phyloP scores from a whole-genome alignment of 2,329 filamentous ascomycete genomes.

The Hysterium pulicare region DNA sequence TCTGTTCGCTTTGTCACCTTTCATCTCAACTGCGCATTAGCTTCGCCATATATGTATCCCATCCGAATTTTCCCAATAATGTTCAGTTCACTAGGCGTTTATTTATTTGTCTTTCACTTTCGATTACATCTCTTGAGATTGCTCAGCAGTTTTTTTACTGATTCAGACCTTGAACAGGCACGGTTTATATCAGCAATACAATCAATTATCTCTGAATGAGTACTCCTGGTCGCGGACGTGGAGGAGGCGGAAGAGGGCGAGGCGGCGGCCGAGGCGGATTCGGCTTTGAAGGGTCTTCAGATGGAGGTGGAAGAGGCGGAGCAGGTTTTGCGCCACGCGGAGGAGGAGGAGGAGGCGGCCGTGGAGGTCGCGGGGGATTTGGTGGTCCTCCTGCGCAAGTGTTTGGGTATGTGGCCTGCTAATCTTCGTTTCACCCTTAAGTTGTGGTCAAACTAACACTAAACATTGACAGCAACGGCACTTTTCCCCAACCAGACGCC shows the following conservation, averaged over 20 bases:
- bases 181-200: neutral
- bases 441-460: conserved; percentile 13
- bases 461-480: conserved; percentile 22
- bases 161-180: neutral
- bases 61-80: neutral
- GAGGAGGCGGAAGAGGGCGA: conserved; percentile 22
- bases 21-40: no score
- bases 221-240: conserved; percentile 22
- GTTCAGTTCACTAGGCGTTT: neutral
- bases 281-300: conserved; percentile 18
- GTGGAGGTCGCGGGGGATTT: conserved; percentile 16
- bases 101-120: neutral
- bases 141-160: no score
- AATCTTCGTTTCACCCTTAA: conserved; percentile 11
- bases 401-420: conserved; percentile 16
- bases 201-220: neutral
- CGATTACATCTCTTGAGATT: neutral
- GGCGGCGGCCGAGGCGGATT: conserved; percentile 21
- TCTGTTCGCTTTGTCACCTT: no score
- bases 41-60: neutral
- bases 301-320: conserved; percentile 19
- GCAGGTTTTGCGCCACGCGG: no score
- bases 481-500: conserved; percentile 30
- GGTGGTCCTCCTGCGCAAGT: conserved; percentile 7
- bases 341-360: conserved; percentile 17